Evolutionary conservation across 345 rosid genomes (phyloP).

Genomic region (Salix exigua): DNA sequence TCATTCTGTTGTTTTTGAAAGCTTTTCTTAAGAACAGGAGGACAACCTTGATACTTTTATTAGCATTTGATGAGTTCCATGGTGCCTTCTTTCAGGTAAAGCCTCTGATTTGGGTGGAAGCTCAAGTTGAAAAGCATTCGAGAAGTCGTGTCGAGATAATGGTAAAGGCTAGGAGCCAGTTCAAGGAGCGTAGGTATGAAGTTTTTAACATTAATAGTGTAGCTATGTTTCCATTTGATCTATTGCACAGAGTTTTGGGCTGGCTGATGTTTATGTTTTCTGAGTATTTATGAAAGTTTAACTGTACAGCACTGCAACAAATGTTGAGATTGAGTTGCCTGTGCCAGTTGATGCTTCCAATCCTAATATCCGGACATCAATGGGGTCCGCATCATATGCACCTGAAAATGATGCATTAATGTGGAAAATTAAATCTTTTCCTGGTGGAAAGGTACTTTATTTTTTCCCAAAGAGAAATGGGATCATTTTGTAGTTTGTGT

Average conservation of each 20-base stretch:
- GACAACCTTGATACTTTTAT: background rate
- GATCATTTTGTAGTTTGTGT: background rate
- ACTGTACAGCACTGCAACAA: conserved; percentile 56
- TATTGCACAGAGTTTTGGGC: background rate
- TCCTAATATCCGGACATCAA: conserved; percentile 80
- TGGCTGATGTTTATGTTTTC: background rate
- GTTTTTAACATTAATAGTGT: background rate
- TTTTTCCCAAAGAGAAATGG: too few relatives aligned
- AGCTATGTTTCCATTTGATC: background rate
- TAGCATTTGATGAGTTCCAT: background rate
- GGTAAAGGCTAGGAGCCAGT: conserved; percentile 89
- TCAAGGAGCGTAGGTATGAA: conserved; percentile 83
- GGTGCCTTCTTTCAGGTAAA: conserved; percentile 50
- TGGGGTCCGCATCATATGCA: conserved; percentile 89
- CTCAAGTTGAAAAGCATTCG: conserved; percentile 85
- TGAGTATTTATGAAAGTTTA: background rate
- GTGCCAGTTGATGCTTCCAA: conserved; percentile 82
- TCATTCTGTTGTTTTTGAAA: background rate
- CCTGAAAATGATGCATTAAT: conserved; percentile 74
- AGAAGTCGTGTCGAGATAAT: conserved; percentile 86
- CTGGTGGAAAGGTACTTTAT: conserved; percentile 69
- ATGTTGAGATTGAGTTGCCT: conserved; percentile 64
- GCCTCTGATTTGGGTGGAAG: conserved; percentile 95
- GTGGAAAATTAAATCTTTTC: conserved; percentile 76
- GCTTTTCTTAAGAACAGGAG: background rate